phyloP scores from a whole-genome alignment of 805 yeast genomes.

The Cyberlindnera japonica region DNA sequence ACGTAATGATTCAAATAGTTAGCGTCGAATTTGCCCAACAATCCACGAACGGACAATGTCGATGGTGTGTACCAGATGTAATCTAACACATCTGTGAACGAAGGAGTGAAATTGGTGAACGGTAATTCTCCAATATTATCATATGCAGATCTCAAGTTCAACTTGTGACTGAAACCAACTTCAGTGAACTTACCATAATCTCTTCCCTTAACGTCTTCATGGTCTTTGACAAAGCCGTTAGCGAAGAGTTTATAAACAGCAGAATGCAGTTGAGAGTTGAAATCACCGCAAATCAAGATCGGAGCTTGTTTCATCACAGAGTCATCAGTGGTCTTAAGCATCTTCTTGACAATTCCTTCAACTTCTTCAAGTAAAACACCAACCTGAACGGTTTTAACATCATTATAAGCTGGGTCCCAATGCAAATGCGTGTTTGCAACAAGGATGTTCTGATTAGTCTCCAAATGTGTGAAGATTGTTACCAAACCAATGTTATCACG shows the following conservation, averaged over 20 bases:
- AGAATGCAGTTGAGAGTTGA: slow-evolving; percentile 79
- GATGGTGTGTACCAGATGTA: slow-evolving; percentile 92
- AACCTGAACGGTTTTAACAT: slow-evolving; percentile 93
- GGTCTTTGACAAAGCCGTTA: slow-evolving; percentile 74
- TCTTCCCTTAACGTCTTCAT: slow-evolving; percentile 77
- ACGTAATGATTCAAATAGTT: slow-evolving; percentile 72
- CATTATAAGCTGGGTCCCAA: slow-evolving; percentile 97
- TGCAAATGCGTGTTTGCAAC: slow-evolving; percentile 92
- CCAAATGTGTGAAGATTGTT: slow-evolving; percentile 65
- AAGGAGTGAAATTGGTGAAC: slow-evolving; percentile 91
- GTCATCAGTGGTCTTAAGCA: slow-evolving; percentile 34
- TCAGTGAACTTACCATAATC: slow-evolving; percentile 90
- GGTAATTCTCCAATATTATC: slow-evolving; percentile 84
- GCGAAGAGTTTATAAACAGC: slow-evolving; percentile 92
- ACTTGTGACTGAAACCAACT: slow-evolving; percentile 78
- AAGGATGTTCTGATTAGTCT: slow-evolving; percentile 67
- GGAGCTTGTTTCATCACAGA: slow-evolving; percentile 58
- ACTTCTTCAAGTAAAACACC: slow-evolving; percentile 88
- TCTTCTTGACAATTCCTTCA: slow-evolving; percentile 52
- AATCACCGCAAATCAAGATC: slow-evolving; percentile 90
- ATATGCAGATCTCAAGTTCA: slow-evolving; percentile 83
- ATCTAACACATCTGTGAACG: slow-evolving; percentile 89
- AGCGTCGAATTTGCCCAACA: slow-evolving; percentile 79
- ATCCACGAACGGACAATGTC: slow-evolving; percentile 75
- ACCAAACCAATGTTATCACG: slow-evolving; percentile 90